Base-by-base conservation (phyloP, 352 stramenopile genomes). In the Ophiocytium majus region DNA sequence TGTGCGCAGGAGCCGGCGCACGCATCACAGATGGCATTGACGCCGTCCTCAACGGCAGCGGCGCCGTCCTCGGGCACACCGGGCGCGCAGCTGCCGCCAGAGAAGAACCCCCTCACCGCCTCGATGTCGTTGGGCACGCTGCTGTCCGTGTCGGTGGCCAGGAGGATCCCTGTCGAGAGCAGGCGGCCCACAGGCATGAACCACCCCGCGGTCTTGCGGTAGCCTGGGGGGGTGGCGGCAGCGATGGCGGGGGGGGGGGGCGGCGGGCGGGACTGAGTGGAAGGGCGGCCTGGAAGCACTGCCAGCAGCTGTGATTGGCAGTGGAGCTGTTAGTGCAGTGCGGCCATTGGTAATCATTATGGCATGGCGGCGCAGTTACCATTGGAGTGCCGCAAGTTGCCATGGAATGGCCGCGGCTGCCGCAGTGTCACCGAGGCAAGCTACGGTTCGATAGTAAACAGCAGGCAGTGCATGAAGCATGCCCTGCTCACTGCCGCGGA, bases 61-160 rank as follows among this genome's bases (percentile, higher is more conserved):
- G 64, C 31, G 17, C 19, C 57, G 28, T 66, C 57, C 28, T 19
- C 57, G 28, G 57, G 57, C 5, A 37, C 31, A 17, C 64, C 64
- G 43, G 43, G 43, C 5, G 64, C 64, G 64, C 64, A 76, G 64
- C 31, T 37, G 31, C 34, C 34, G 64, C 64, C 64, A n/a, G n/a
- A n/a, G 17, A 76, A 76, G 64, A 76, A 76, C 5, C 31, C 64
- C 34, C 17, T 37, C 5, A 76, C 34, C 5, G 64, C 64, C 64
- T 76, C 64, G 17, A 76, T 76, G 64, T 76, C 64, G 64, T 76
- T 76, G 64, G 64, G 64, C 64, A 76, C 17, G 5, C 5, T 76
- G 64, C 34, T 37, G 64, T 76, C 17, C 5, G 31, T 17, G 64
- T 76, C 34, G 5, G 34, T 17, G 17, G 31, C 5, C 64, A 10